These are phyloP conservation scores for Hysterium pulicare DNA, from an alignment of 2,329 filamentous ascomycete species.

Conservation along the genomic window DNA sequence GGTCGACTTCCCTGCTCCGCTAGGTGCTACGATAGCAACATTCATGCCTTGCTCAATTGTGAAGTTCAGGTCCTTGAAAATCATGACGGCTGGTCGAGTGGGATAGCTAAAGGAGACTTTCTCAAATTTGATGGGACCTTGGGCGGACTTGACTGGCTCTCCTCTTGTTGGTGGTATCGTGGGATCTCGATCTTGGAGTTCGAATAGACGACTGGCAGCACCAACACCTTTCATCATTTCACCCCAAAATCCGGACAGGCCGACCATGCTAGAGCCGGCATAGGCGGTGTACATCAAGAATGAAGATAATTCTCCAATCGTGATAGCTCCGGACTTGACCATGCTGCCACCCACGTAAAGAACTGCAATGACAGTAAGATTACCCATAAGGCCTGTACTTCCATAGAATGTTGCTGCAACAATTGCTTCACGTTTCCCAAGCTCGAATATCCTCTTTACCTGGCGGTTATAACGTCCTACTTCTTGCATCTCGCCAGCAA, in stretches of 20 bases:
- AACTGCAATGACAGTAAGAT: slow-evolving; percentile 91
- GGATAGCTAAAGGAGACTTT: slow-evolving; percentile 89
- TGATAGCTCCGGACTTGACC: slow-evolving; percentile 81
- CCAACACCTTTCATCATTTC: slow-evolving; percentile 99
- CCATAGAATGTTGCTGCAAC: slow-evolving; percentile 90
- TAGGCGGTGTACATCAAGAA: slow-evolving; percentile 99
- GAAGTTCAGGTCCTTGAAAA: slow-evolving; percentile 87
- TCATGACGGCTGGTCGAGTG: slow-evolving; percentile 83
- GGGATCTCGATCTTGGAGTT: slow-evolving; percentile 85
- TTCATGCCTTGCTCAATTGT: slow-evolving; percentile 91
- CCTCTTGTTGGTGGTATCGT: slow-evolving; percentile 86
- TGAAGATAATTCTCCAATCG: slow-evolving; percentile 86
- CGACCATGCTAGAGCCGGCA: slow-evolving; percentile 81
- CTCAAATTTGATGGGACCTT: slow-evolving; percentile 83
- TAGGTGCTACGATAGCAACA: slow-evolving; percentile 93
- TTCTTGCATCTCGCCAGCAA: slow-evolving; percentile 89
- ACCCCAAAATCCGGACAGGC: slow-evolving; percentile 92
- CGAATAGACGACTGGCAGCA: slow-evolving; percentile 92
- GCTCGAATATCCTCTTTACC: slow-evolving; percentile 83
- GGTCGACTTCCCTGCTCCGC: slow-evolving; percentile 93
- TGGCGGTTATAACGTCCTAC: slow-evolving; percentile 88
- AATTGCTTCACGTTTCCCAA: slow-evolving; percentile 82
- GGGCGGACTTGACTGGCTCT: slow-evolving; percentile 72
- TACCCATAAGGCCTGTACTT: slow-evolving; percentile 83
- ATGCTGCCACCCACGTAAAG: slow-evolving; percentile 88